phyloP scores from a whole-genome alignment of 345 rosid genomes.

The Arabis hirsuta region DNA sequence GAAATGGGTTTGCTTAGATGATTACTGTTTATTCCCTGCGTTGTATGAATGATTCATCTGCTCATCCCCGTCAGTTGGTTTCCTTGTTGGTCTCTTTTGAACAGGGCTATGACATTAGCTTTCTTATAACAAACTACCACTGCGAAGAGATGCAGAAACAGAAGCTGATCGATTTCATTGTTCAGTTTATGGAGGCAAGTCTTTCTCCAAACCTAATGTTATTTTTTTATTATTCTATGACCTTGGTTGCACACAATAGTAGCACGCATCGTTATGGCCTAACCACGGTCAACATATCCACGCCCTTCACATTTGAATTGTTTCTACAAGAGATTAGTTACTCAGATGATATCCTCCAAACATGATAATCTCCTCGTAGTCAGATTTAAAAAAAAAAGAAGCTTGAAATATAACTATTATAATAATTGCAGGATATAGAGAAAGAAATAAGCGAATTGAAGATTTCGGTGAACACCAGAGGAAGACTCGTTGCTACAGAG shows the following conservation, averaged over 20 bases:
- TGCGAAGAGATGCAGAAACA: slow-evolving; percentile 99
- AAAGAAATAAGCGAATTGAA: slow-evolving; percentile 92
- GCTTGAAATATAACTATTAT: not conserved
- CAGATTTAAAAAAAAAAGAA: not conserved
- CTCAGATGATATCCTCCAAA: slow-evolving; percentile 7
- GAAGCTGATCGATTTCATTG: slow-evolving; percentile 91
- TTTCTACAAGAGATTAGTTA: slow-evolving; percentile 1
- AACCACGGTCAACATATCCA: not conserved
- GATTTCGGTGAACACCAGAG: slow-evolving; percentile 88
- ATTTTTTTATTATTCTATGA: not conserved
- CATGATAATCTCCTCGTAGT: not conserved
- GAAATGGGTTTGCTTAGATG: slow-evolving; percentile 4
- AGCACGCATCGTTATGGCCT: not conserved
- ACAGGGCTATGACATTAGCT: slow-evolving; percentile 98
- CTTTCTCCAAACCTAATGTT: slow-evolving; percentile 30
- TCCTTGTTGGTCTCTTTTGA: slow-evolving; percentile 38
- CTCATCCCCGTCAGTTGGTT: not conserved
- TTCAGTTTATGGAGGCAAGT: slow-evolving; percentile 99
- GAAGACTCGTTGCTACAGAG: slow-evolving; percentile 92
- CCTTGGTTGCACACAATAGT: slow-evolving; percentile 1
- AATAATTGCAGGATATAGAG: slow-evolving; percentile 81
- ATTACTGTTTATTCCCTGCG: not conserved
- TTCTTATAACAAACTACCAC: slow-evolving; percentile 94
- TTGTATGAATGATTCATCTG: not conserved
- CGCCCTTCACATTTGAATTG: not conserved